phyloP scores from a whole-genome alignment of 2,329 filamentous ascomycete species.

The Curvularia verruculosa region DNA sequence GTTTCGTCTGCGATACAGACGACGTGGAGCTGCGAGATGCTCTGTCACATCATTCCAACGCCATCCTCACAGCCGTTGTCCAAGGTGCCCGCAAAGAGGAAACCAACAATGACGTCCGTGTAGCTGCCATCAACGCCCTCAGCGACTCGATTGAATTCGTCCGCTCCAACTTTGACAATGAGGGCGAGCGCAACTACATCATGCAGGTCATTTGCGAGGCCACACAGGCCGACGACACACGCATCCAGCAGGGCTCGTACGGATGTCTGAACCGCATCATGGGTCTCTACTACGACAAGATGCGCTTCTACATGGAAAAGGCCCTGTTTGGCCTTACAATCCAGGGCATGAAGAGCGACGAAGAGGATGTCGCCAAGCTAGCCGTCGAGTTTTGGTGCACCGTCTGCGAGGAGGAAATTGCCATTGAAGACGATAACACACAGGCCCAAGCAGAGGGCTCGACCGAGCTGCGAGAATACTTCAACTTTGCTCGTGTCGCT shows the following conservation, averaged over 20 bases:
- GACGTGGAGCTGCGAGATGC: slow-evolving; percentile 83
- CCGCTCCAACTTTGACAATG: slow-evolving; percentile 97
- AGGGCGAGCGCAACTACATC: slow-evolving; percentile 99
- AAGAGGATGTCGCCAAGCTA: slow-evolving; percentile 97
- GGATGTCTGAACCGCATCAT: slow-evolving; percentile 98
- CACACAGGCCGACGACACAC: slow-evolving; percentile 87
- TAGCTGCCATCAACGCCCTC: slow-evolving; percentile 90
- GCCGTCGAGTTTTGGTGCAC: slow-evolving; percentile 99
- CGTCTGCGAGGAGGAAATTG: slow-evolving; percentile 98
- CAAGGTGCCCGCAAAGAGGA: slow-evolving; percentile 98
- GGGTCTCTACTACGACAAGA: slow-evolving; percentile 98
- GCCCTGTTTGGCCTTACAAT: slow-evolving; percentile 96
- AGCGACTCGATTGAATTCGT: slow-evolving; percentile 98
- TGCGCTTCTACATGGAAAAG: slow-evolving; percentile 99
- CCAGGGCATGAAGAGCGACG: slow-evolving; percentile 96
- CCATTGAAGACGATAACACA: slow-evolving; percentile 95
- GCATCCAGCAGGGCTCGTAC: slow-evolving; percentile 95
- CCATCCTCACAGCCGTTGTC: slow-evolving; percentile 95
- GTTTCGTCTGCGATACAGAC: slow-evolving; percentile 96
- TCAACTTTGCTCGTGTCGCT: slow-evolving; percentile 93
- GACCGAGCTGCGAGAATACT: slow-evolving; percentile 87
- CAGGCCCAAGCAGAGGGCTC: slow-evolving; percentile 74
- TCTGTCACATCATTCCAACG: slow-evolving; percentile 87
- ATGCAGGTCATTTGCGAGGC: slow-evolving; percentile 99
- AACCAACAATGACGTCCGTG: slow-evolving; percentile 84